Evolutionary conservation across 2,329 filamentous ascomycete species (phyloP), one percentile per base, ranked within the genome.

Genomic region (Calonectria henricotiae): DNA sequence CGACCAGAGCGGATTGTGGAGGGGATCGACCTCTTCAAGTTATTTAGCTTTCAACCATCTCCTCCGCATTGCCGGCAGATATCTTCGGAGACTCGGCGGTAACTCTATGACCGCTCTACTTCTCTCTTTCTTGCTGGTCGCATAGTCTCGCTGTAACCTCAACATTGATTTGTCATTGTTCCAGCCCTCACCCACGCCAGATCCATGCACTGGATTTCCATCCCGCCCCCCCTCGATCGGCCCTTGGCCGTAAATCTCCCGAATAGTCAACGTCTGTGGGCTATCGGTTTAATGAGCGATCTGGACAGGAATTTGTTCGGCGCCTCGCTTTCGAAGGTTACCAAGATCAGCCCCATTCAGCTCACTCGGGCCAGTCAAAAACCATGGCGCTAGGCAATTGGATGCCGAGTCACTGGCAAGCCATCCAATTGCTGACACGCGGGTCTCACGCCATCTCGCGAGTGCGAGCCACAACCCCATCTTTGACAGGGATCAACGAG

Each of bases 401-500:
- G 32, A 27, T 67, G 64, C 64, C 54, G 64, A 61, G 51, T 20
- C 54, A 25, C 30, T 25, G 43, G 35, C 55, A 41, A 41, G 55
- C 55, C 55, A 44, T 15, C 55, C n/a, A 61, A 61, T 30, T 44
- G 55, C 55, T 61, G 39, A 61, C 55, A 44, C 55, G n/a, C 43
- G 17, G 4, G 25, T 46, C 43, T 47, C 43, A 30, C 43, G 43
- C 27, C 44, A 17, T 20, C 61, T 39, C 20, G 61, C 61, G n/a
- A 39, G 5, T 49, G 41, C 25, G 39, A 55, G 51, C 20, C 20
- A 20, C 30, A 55, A 55, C 51, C 51, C 51, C 51, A 58, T 58
- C 20, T 25, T 39, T 39, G 51, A 39, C 66, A 68, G 39, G 65
- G 65, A 58, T 68, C 51, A 58, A 39, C 25, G 32, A n/a, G 51